Percentiles rank a stretch among this genome's conserved stretches.
Evolutionary conservation across 179 eudicot genomes (phyloP).

Genomic region (Silene coronaria): DNA sequence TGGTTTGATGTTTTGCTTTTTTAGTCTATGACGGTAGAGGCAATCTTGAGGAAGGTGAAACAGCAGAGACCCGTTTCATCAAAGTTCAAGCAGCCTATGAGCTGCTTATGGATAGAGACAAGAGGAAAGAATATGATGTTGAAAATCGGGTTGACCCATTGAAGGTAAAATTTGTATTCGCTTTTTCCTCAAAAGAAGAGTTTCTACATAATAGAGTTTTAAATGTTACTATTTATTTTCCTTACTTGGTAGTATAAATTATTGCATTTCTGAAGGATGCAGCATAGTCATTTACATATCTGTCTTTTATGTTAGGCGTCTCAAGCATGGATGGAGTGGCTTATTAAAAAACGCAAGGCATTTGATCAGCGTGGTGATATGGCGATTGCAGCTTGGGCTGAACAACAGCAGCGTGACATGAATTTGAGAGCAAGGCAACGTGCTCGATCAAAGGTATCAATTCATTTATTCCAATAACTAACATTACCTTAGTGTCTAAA

Average conservation of each 20-base stretch:
- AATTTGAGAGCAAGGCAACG: conserved; percentile 75
- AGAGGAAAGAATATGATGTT: conserved; percentile 64
- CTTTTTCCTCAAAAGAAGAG: not conserved
- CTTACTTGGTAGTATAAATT: not conserved
- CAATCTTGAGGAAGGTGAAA: conserved; percentile 87
- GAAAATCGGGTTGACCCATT: conserved; percentile 83
- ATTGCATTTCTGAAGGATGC: not conserved
- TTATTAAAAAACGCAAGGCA: conserved; percentile 81
- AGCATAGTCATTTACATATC: not conserved
- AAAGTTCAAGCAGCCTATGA: conserved; percentile 99
- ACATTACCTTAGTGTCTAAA: not conserved
- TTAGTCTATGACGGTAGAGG: conserved; percentile 94
- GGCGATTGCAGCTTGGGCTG: conserved; percentile 99
- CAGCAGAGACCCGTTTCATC: conserved; percentile 90
- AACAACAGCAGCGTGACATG: conserved; percentile 93
- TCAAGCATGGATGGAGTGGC: conserved; percentile 98
- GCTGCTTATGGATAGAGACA: conserved; percentile 69
- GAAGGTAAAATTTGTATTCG: conserved; percentile 50
- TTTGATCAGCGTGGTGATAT: conserved; percentile 94
- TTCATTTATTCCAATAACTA: not conserved
- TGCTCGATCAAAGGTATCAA: conserved; percentile 73
- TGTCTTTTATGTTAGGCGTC: conserved; percentile 54
- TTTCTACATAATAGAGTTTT: not conserved
- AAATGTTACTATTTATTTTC: not conserved
- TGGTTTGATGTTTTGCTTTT: conserved; percentile 22